Base-by-base conservation (phyloP, 2,329 filamentous ascomycete genomes). In the Trichoderma sp. region DNA sequence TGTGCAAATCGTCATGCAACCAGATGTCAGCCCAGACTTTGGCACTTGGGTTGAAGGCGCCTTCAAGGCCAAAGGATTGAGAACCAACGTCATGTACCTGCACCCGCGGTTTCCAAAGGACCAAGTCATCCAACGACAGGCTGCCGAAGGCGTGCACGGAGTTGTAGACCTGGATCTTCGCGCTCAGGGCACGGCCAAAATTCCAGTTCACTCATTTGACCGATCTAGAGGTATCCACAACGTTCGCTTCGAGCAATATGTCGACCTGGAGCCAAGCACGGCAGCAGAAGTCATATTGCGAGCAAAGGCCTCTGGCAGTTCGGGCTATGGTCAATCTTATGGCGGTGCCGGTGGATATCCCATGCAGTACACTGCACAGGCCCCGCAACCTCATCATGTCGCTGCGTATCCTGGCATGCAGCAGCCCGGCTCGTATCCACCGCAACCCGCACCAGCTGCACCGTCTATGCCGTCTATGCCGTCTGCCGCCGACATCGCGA, bases 231-330 rank as follows among this genome's bases (percentile, higher is more conserved):
- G 92, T n/a, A 83, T 84, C 21, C 87, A 87, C 74, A 94, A 92
- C 72, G 89, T 96, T 69, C 88, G 89, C 54, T 97, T 93, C 77
- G 92, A 97, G 74, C 91, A 96, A 77, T 98, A 98, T 77, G 87
- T 91, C 68, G 90, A 94, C 73, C 85, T 97, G 2, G 91, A 96
- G 43, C 91, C 94, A 0, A 79, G 83, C 6, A 89, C 94, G 56
- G 93, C 92, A 4, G 92, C 91, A 18, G 92, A 96, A 73, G 87
- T 98, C 18, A 91, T 97, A 68, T 78, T 90, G 52, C 88, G 93
- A 69, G 87, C 90, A 63, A 94, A 92, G 77, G 79, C 82, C 13
- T 77, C 78, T 2, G 75, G 75, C 13, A 72, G 70, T 5, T 71
- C 75, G 43, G 74, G 70, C 70, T 78, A 80, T 63, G 71, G 73